These are phyloP conservation scores for Endothia cerciana DNA, from an alignment of 2,329 filamentous ascomycete species.

Conservation along the genomic window DNA sequence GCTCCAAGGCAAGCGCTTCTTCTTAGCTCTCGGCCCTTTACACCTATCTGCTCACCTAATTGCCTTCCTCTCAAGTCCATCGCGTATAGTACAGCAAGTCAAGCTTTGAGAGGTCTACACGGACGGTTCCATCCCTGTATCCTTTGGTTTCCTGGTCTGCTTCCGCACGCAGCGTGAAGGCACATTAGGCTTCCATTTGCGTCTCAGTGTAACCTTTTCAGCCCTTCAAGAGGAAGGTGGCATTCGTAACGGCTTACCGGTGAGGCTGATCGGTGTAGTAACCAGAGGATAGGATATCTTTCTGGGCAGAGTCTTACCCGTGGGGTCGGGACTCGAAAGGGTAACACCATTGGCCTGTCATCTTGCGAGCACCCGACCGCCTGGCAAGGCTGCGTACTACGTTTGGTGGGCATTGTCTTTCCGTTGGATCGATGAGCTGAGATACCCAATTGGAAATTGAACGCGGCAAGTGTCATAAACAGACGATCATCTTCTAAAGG, in stretches of 20 bases:
- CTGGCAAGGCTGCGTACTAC: neutral
- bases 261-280: neutral
- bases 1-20: neutral
- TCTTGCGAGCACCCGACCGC: neutral
- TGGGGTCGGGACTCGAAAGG: neutral
- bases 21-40: neutral
- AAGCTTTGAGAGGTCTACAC: neutral
- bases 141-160: neutral
- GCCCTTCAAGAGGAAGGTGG: neutral
- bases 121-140: neutral
- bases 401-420: neutral
- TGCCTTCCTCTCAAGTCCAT: neutral
- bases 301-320: neutral
- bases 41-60: neutral
- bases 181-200: neutral
- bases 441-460: neutral
- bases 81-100: neutral
- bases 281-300: neutral
- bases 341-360: neutral
- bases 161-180: neutral
- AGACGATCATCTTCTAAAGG: neutral
- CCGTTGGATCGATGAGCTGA: neutral
- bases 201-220: neutral
- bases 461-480: neutral
- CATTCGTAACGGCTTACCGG: neutral